These are phyloP conservation scores for Aspergillus cristatus DNA, from an alignment of 495 filamentous ascomycete genomes.

Conservation along the genomic window DNA sequence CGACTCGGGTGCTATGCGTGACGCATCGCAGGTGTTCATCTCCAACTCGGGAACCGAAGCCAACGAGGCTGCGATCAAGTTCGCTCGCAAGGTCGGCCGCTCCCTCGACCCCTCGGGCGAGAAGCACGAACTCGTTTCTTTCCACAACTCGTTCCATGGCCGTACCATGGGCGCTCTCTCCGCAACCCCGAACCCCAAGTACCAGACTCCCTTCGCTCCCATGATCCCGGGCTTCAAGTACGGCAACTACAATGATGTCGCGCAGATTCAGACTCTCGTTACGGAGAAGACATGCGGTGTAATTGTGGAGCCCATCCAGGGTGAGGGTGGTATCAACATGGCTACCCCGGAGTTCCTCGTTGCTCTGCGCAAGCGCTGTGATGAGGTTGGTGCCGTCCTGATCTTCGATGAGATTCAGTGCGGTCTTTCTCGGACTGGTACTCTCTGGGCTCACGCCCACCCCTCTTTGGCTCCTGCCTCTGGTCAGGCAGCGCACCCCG, in stretches of 20 bases:
- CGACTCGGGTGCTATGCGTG: constrained; percentile 68
- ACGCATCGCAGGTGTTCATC: constrained; percentile 75
- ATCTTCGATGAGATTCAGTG: constrained; percentile 98
- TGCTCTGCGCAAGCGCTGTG: constrained; percentile 69
- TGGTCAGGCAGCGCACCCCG: constrained; percentile 68
- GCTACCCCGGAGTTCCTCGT: constrained; percentile 72
- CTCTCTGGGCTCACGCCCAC: constrained; percentile 80
- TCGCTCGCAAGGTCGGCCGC: constrained; percentile 84
- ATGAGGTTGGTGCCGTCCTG: constrained; percentile 78
- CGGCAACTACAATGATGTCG: constrained; percentile 75
- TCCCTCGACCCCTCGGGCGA: constrained; percentile 55
- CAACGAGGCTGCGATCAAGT: constrained; percentile 97
- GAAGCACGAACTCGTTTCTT: constrained; percentile 81
- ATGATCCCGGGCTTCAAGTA: constrained; percentile 93
- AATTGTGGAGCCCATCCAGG: constrained; percentile 96
- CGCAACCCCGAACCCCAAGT: constrained; percentile 97
- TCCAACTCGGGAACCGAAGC: constrained; percentile 93
- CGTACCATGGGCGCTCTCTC: constrained; percentile 88
- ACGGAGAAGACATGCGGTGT: constrained; percentile 85
- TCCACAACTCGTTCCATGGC: constrained; percentile 87
- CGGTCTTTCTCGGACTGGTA: constrained; percentile 76
- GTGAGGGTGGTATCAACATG: constrained; percentile 85
- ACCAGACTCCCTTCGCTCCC: constrained; percentile 87
- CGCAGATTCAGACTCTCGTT: constrained; percentile 57
- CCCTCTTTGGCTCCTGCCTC: constrained; percentile 38